Evolutionary conservation across 2,329 filamentous ascomycete species (phyloP), one percentile per base, ranked within the genome.

Genomic region (Trichophyton simii): DNA sequence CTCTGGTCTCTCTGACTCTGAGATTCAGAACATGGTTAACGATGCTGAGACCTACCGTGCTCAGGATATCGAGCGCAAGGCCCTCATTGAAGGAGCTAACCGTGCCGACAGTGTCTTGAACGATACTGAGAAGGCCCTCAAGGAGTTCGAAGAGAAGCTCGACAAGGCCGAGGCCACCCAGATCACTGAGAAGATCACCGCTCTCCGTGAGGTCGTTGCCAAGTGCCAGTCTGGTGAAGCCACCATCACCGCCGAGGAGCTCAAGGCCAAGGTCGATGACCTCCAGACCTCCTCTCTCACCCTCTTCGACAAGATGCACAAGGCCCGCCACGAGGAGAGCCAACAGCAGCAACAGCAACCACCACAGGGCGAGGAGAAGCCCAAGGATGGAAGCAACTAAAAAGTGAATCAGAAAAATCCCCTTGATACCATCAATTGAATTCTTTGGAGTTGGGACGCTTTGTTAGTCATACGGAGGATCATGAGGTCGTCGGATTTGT

Each of bases 281-380:
- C 88, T 99, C 73, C 94, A 97, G 82, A 89, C 88, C 76, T 89
- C 92, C 68, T 92, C 88, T 78, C 82, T 99, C 79, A 95, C 89
- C 80, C 86, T 97, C 72, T 97, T 99, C 77, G 94, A 97, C 82
- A 96, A 97, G 88, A 96, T 99, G 89, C 92, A 99, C 88, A 95
- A 95, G 83, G 90, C 92, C 68, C 87, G 89, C 70, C 76, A 79
- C 68, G 88, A 91, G 80, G 81, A 80, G 69, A 76, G 80, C 72
- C 77, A 83, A 73, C 77, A 82, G 71, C 69, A 77, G 69, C 68
- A 76, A 70, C 61, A 66, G 72, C 78, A 77, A 76, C 72, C 58
- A 36, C 61, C 73, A 70, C 76, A 88, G 74, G 85, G 81, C 67
- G 85, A 91, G 80, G 88, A 88, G 82, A 91, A 91, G 84, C 77